Conservation (phyloP, 2,329 filamentous ascomycete species). For the Sodiomyces alkalinus region DNA sequence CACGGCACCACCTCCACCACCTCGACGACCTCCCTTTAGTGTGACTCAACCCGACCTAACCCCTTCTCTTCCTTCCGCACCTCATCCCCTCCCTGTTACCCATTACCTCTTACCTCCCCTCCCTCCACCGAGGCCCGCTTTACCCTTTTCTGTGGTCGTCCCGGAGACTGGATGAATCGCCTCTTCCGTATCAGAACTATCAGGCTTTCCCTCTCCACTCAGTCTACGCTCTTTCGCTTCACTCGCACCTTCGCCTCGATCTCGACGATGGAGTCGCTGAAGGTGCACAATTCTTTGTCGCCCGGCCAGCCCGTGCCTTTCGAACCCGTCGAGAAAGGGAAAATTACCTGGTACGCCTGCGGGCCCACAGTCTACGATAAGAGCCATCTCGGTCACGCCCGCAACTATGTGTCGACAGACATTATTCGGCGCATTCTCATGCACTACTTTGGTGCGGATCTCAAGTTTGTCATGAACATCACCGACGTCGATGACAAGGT, state of each 20-base stretch:
- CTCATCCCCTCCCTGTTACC: constrained; percentile 6
- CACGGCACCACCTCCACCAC: not conserved
- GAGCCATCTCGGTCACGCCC: constrained; percentile 66
- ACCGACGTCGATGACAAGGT: constrained; percentile 72
- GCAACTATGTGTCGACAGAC: constrained; percentile 85
- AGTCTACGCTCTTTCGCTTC: constrained; percentile 10
- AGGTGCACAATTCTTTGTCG: constrained; percentile 66
- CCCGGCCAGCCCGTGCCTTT: constrained; percentile 60
- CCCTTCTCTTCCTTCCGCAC: not conserved
- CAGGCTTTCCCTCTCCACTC: constrained; percentile 14
- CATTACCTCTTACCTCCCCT: constrained; percentile 7
- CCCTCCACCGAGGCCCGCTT: constrained; percentile 1
- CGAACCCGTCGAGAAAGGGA: constrained; percentile 52
- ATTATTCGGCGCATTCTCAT: constrained; percentile 70
- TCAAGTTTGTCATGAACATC: constrained; percentile 87
- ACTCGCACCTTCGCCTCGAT: constrained; percentile 19
- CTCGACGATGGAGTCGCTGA: constrained; percentile 40
- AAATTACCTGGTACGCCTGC: constrained; percentile 78
- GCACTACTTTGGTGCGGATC: constrained; percentile 70
- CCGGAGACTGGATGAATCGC: constrained; percentile 16
- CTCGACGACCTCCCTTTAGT: too few relatives aligned
- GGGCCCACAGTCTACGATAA: constrained; percentile 79
- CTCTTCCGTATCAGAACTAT: constrained; percentile 12
- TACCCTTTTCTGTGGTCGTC: constrained; percentile 2
- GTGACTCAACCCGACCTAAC: constrained; percentile 3